Evolutionary conservation across 2,329 filamentous ascomycete species (phyloP).

Genomic region (Endocalyx cinctus): DNA sequence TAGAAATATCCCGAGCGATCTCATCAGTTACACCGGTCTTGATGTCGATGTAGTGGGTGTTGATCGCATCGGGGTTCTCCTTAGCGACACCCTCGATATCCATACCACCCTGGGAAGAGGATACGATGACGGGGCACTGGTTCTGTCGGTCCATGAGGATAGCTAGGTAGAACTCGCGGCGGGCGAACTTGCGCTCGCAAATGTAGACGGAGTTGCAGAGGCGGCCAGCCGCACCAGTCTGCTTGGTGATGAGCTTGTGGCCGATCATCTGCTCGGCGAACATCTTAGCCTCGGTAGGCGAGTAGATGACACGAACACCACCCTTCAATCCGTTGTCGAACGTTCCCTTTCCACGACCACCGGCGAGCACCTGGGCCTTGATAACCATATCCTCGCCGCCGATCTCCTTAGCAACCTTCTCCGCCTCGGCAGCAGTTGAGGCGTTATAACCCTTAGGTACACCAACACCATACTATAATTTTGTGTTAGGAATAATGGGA

Average conservation of each 20-base stretch:
- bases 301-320: conserved; percentile 98
- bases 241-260: conserved; percentile 99
- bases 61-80: conserved; percentile 94
- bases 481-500: conserved; percentile 15
- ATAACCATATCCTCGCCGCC: conserved; percentile 97
- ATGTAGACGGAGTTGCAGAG: conserved; percentile 98
- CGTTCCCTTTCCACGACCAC: conserved; percentile 93
- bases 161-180: conserved; percentile 97
- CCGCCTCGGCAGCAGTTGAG: conserved; percentile 77
- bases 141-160: conserved; percentile 95
- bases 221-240: conserved; percentile 89
- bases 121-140: conserved; percentile 91
- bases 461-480: conserved; percentile 78
- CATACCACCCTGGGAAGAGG: conserved; percentile 97
- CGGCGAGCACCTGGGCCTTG: conserved; percentile 98
- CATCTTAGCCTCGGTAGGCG: conserved; percentile 92
- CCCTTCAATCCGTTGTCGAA: conserved; percentile 99
- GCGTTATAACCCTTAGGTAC: conserved; percentile 89
- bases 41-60: conserved; percentile 90
- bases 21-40: conserved; percentile 93
- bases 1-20: conserved; percentile 84
- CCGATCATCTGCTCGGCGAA: conserved; percentile 99
- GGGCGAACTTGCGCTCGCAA: conserved; percentile 98
- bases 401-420: conserved; percentile 84
- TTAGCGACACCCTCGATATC: conserved; percentile 98